Conservation (phyloP, 1,284 basidiomycete genomes). For the Trametes hirsuta region DNA sequence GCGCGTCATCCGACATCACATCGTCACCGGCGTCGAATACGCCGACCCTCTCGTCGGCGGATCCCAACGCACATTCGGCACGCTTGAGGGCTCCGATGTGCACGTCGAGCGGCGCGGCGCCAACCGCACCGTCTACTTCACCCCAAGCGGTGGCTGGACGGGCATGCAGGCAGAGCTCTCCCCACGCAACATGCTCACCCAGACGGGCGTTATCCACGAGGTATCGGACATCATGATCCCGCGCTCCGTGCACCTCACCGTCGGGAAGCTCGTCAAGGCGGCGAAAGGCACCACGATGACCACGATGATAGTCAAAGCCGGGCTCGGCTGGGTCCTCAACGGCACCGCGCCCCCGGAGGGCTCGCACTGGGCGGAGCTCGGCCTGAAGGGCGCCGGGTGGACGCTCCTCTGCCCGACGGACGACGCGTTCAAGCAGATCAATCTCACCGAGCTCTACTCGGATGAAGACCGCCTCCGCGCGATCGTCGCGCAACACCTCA, state of each 20-base stretch:
- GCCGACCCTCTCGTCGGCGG: slow-evolving; percentile 62
- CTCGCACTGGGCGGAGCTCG: slow-evolving; percentile 58
- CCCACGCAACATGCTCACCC: slow-evolving; percentile 73
- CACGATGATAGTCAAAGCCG: slow-evolving; percentile 80
- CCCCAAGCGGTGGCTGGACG: slow-evolving; percentile 76
- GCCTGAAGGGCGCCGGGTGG: slow-evolving; percentile 60
- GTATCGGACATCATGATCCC: slow-evolving; percentile 90
- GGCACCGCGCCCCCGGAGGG: slow-evolving; percentile 76
- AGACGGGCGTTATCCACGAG: slow-evolving; percentile 92
- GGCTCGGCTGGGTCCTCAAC: slow-evolving; percentile 89
- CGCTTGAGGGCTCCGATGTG: slow-evolving; percentile 75
- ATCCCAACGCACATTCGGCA: slow-evolving; percentile 69
- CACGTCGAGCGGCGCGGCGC: slow-evolving; percentile 52
- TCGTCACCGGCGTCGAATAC: slow-evolving; percentile 81
- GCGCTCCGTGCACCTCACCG: slow-evolving; percentile 82
- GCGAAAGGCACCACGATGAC: slow-evolving; percentile 89
- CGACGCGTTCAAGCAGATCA: slow-evolving; percentile 88
- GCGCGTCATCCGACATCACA: slow-evolving; percentile 85
- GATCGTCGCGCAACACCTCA: slow-evolving; percentile 89
- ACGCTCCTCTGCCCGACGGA: slow-evolving; percentile 92
- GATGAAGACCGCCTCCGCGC: slow-evolving; percentile 61
- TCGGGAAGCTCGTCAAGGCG: slow-evolving; percentile 89
- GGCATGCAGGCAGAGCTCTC: slow-evolving; percentile 63
- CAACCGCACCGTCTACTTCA: slow-evolving; percentile 55
- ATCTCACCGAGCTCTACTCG: slow-evolving; percentile 79